A percentile compares a stretch with the other conserved stretches of the same genome.
Conservation (phyloP, 305 asterid species). For the Fraxinus albicans region DNA sequence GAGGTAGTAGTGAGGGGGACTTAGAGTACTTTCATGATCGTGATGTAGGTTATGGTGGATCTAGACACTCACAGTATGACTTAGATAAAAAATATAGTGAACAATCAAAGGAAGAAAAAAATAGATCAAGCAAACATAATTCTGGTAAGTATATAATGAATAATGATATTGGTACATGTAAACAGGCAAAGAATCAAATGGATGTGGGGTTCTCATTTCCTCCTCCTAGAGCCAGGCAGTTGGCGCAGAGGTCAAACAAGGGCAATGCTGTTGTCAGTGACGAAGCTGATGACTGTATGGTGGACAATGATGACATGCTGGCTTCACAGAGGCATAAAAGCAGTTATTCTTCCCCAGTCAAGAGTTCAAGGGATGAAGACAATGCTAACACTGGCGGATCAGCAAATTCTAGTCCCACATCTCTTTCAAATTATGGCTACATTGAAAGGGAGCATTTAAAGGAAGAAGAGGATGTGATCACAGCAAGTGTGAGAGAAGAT, state of each 20-base stretch:
- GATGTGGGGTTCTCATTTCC: constrained; percentile 92
- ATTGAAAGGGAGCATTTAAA: constrained; percentile 54
- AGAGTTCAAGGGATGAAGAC: constrained; percentile 70
- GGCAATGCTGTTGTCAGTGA: constrained; percentile 44
- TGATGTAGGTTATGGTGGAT: constrained; percentile 41
- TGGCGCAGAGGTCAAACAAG: constrained; percentile 66
- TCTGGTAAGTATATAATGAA: constrained; percentile 47
- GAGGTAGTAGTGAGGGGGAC: constrained; percentile 93
- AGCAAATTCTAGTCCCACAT: constrained; percentile 80
- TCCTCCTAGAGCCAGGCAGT: constrained; percentile 78
- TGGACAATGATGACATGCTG: constrained; percentile 65
- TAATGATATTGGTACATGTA: constrained; percentile 44
- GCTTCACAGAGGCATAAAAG: constrained; percentile 69
- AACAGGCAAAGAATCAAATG: constrained; percentile 38
- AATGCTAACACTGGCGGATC: constrained; percentile 52
- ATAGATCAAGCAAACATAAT: constrained; percentile 38
- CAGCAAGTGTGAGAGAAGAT: constrained; percentile 53
- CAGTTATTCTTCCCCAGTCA: constrained; percentile 61
- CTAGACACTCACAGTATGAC: constrained; percentile 48
- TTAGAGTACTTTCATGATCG: constrained; percentile 65
- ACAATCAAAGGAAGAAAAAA: constrained; percentile 43
- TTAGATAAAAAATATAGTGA: constrained; percentile 46
- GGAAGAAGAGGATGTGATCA: constrained; percentile 48
- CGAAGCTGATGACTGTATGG: constrained; percentile 51
- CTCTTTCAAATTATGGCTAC: constrained; percentile 72